Percentiles rank a stretch among this genome's conserved stretches.
These are phyloP conservation scores for Glycine soja DNA, from an alignment of 306 rosid genomes.

Conservation along the genomic window DNA sequence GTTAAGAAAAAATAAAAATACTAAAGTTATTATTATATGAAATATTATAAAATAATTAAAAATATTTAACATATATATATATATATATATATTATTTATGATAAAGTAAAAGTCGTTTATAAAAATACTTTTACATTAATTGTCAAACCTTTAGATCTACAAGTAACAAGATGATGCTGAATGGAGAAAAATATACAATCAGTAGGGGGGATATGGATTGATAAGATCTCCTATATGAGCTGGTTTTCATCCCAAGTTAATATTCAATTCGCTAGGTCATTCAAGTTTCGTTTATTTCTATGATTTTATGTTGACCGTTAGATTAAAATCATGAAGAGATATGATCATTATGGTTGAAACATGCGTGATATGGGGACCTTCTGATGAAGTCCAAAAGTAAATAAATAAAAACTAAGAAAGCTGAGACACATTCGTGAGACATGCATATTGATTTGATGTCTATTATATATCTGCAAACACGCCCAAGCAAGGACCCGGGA, in stretches of 20 bases:
- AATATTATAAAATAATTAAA: neutral
- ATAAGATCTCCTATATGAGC: conserved; percentile 2
- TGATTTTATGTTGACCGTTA: conserved; percentile 30
- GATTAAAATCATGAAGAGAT: conserved; percentile 40
- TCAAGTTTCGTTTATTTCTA: conserved; percentile 6
- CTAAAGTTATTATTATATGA: neutral
- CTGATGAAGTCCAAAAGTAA: neutral
- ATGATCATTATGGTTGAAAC: conserved; percentile 27
- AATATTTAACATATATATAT: neutral
- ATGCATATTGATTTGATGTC: conserved; percentile 32
- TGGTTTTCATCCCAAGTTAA: conserved; percentile 17
- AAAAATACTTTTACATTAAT: neutral
- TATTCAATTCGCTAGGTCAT: conserved; percentile 31
- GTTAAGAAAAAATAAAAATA: neutral
- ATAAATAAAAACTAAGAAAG: conserved; percentile 6
- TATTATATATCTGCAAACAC: neutral
- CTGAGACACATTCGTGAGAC: conserved; percentile 25
- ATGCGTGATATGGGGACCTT: conserved; percentile 35
- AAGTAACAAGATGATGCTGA: too few relatives aligned
- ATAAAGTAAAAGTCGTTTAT: neutral
- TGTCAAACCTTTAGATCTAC: too few relatives aligned
- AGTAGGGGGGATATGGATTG: neutral
- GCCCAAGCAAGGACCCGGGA: neutral
- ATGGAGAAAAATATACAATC: neutral
- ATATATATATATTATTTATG: neutral